Evolutionary conservation across 805 yeast genomes (phyloP).

Genomic region (Maudiozyma serrabonitensis): DNA sequence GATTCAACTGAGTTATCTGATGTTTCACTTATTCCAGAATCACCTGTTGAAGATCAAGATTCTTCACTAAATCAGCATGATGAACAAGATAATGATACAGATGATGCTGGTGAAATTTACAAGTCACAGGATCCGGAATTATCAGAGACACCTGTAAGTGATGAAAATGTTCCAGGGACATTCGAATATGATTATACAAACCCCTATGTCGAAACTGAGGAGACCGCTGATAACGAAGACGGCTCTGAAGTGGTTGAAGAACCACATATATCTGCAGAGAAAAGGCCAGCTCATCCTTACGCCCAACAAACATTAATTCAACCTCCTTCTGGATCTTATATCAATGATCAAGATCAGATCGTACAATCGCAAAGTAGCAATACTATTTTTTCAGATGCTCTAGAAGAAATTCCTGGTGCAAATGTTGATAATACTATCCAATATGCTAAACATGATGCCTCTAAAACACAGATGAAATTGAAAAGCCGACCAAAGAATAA

Average conservation of each 20-base stretch:
- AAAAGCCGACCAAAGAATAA: background rate
- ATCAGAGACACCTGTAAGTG: background rate
- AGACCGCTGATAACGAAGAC: background rate
- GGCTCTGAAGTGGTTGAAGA: background rate
- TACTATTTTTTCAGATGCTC: conserved; percentile 23
- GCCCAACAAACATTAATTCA: conserved; percentile 1
- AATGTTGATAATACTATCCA: background rate
- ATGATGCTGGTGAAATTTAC: background rate
- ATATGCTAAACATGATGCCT: background rate
- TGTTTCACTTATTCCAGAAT: too few species aligned
- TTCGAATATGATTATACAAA: background rate
- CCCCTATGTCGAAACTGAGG: conserved; percentile 1
- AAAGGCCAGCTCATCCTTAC: conserved; percentile 1
- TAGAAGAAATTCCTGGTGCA: conserved; percentile 13
- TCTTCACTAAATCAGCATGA: background rate
- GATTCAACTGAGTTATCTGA: too few species aligned
- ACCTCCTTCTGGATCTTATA: background rate
- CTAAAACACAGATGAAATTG: background rate
- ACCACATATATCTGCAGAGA: background rate
- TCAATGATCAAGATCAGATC: conserved; percentile 9
- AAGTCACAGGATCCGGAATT: background rate
- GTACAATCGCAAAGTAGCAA: conserved; percentile 10
- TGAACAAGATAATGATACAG: background rate
- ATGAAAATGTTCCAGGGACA: background rate
- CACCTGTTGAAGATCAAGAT: too few species aligned